Conservation (phyloP, 148 eudicot genomes). For the Drosera capensis region DNA sequence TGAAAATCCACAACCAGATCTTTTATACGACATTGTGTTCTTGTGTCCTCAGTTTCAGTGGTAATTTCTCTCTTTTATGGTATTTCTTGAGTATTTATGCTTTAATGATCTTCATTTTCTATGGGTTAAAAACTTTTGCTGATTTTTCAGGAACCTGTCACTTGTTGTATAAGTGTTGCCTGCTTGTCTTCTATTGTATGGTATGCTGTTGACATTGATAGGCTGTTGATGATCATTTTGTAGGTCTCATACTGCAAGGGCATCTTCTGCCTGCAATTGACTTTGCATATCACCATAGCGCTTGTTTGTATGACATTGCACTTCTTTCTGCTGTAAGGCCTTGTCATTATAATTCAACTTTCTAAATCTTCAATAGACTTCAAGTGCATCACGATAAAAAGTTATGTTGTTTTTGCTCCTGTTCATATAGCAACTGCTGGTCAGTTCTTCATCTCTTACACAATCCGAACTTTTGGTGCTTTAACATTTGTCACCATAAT, state of each 20-base stretch:
- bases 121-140: too few relatives aligned
- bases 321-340: slow-evolving; percentile 72
- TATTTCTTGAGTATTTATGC: not conserved
- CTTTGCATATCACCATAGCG: slow-evolving; percentile 58
- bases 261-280: slow-evolving; percentile 72
- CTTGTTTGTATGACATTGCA: slow-evolving; percentile 73
- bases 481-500: slow-evolving; percentile 90
- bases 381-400: too few relatives aligned
- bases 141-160: too few relatives aligned
- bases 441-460: slow-evolving; percentile 94
- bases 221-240: slow-evolving; percentile 5
- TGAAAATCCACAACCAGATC: slow-evolving; percentile 95
- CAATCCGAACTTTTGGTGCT: slow-evolving; percentile 90
- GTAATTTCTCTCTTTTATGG: slow-evolving; percentile 18
- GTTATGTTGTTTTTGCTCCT: not conserved
- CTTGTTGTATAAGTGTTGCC: too few relatives aligned
- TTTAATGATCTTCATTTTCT: too few relatives aligned
- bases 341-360: too few relatives aligned
- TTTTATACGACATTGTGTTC: slow-evolving; percentile 94
- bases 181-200: too few relatives aligned
- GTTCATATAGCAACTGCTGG: slow-evolving; percentile 84
- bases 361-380: too few relatives aligned
- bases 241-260: slow-evolving; percentile 74
- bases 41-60: slow-evolving; percentile 76
- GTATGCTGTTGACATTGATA: too few relatives aligned